phyloP scores from a whole-genome alignment of 164 flowering plant species.

The Vitis amurensis region DNA sequence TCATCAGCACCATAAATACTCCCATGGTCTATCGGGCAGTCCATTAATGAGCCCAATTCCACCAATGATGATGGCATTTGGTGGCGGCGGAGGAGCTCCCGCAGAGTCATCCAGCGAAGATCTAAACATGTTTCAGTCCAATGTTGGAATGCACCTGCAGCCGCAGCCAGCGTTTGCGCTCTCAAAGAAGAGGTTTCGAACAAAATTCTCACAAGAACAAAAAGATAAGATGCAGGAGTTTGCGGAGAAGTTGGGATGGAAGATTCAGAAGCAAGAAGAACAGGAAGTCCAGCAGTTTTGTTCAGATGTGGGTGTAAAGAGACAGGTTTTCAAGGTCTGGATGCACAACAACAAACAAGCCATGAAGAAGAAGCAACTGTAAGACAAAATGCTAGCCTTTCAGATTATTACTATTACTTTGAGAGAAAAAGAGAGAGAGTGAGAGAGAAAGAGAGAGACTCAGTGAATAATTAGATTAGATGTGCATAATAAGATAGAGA shows the following conservation, averaged over 20 bases:
- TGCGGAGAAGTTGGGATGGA: constrained; percentile 66
- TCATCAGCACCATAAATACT: constrained; percentile 20
- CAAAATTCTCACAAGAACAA: constrained; percentile 51
- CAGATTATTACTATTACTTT: background rate
- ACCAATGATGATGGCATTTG: constrained; percentile 54
- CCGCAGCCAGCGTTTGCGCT: background rate
- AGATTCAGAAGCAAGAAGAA: constrained; percentile 56
- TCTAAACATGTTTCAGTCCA: constrained; percentile 29
- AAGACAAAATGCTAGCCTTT: constrained; percentile 6
- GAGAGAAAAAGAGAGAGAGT: background rate
- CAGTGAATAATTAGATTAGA: constrained; percentile 3
- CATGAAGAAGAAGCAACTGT: constrained; percentile 41
- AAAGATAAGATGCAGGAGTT: constrained; percentile 58
- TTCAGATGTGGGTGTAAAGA: constrained; percentile 40
- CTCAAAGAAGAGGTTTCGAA: constrained; percentile 56
- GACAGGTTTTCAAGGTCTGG: constrained; percentile 68
- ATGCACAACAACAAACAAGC: constrained; percentile 74
- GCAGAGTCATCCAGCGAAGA: constrained; percentile 70
- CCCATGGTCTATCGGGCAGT: constrained; percentile 9
- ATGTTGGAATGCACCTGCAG: constrained; percentile 11
- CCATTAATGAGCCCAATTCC: constrained; percentile 16
- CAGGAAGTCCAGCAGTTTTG: constrained; percentile 49
- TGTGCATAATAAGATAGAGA: constrained; percentile 4
- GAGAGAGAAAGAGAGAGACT: background rate
- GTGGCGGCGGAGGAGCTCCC: constrained; percentile 32